Evolutionary conservation across 179 eudicot genomes (phyloP).

Genomic region (Beta lomatogona): DNA sequence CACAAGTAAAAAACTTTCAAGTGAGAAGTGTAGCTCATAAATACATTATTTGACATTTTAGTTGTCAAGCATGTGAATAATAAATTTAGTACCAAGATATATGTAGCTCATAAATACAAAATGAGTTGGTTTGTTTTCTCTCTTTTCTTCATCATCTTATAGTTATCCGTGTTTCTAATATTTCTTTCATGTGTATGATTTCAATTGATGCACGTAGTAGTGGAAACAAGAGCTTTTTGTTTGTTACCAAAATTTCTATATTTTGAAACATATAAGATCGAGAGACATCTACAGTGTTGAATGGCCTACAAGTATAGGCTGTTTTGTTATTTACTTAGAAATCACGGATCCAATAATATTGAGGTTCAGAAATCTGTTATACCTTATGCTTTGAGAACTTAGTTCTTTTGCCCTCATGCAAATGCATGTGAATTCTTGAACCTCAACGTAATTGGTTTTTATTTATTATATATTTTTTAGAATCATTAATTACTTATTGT

Average conservation of each 20-base stretch:
- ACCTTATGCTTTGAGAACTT: conserved; percentile 8
- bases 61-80: conserved; percentile 26
- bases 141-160: neutral
- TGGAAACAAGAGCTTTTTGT: conserved; percentile 1
- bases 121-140: neutral
- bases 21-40: conserved; percentile 19
- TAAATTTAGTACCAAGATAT: neutral
- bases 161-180: neutral
- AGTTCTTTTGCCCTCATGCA: neutral
- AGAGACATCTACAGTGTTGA: conserved; percentile 1
- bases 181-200: conserved; percentile 25
- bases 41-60: neutral
- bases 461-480: too few species aligned
- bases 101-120: neutral
- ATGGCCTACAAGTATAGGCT: conserved; percentile 17
- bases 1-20: conserved; percentile 23
- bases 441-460: too few species aligned
- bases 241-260: neutral
- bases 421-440: neutral
- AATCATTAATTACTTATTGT: too few species aligned
- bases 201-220: conserved; percentile 28
- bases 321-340: neutral
- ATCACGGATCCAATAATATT: conserved; percentile 24
- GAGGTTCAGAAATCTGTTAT: conserved; percentile 1
- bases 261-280: neutral